Evolutionary conservation across 1,284 basidiomycete genomes (phyloP), one percentile per base, ranked within the genome.

Genomic region (Neotropicomus parvogracilis): DNA sequence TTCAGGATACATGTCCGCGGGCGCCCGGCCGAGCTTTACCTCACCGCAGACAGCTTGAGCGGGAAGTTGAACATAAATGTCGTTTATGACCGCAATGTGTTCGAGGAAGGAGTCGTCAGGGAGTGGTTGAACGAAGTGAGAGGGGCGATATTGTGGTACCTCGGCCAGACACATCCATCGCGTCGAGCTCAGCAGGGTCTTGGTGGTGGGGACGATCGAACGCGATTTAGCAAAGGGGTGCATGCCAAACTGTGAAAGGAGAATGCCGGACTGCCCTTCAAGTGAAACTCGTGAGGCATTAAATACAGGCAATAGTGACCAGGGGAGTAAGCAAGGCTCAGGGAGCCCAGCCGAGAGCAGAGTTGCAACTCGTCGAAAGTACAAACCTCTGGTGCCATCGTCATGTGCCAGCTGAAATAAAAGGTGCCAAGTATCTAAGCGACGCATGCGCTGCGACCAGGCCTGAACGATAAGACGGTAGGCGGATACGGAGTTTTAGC

Each of bases 21-120:
- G 46, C 69, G 73, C 6, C 75, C 76, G 7, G 64, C 57, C 5
- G 76, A 79, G 53, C 59, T 79, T 12, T 79, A 79, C 50, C 65
- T 79, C 1, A 71, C 73, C 3, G 72, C 78, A 4, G 49, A 6
- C 3, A 42, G 16, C 7, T 33, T 8, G n/a, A 16, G 10, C 8
- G 44, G 54, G n/a, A 42, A 11, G 27, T 46, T 78, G 28, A 57
- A 54, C 5, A 38, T 77, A 16, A 43, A 56, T 17, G 46, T 73
- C 0, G 70, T 62, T 45, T 77, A 64, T 54, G 75, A 78, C 46
- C 54, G 56, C 3, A 75, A 76, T 52, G 69, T 71, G 1, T 77
- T 68, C 40, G 65, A 72, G 4, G 56, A 65, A 16, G 62, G 48
- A 1, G 40, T 69, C 3, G 64, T 75, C 8, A 49, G 48, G 9